Percentiles rank a stretch among this genome's conserved stretches.
These are phyloP conservation scores for Paradendryphiella salina DNA, from an alignment of 2,329 filamentous ascomycete species.

Conservation along the genomic window DNA sequence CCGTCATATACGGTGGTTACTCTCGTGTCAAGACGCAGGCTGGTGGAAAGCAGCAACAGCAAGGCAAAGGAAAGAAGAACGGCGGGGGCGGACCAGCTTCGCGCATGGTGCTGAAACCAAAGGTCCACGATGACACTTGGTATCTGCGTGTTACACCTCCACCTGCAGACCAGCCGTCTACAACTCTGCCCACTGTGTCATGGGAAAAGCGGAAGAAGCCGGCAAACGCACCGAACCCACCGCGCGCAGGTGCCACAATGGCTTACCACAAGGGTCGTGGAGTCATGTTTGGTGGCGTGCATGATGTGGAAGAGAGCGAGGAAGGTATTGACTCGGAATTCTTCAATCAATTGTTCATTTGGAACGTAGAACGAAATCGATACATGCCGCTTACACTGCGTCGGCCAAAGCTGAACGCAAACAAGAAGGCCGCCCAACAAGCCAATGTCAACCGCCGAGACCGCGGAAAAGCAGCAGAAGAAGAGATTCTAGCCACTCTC, in stretches of 20 bases:
- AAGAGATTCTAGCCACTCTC: conserved; percentile 84
- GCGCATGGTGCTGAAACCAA: conserved; percentile 76
- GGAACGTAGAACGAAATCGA: conserved; percentile 93
- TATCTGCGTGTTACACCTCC: conserved; percentile 81
- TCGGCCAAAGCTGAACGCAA: conserved; percentile 69
- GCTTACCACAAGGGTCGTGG: conserved; percentile 90
- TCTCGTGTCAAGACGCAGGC: conserved; percentile 76
- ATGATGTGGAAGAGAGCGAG: conserved; percentile 87
- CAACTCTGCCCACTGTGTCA: conserved; percentile 70
- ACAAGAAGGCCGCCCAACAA: conserved; percentile 56
- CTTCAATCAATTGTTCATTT: conserved; percentile 88
- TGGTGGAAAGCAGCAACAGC: conserved; percentile 64
- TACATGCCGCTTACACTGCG: conserved; percentile 84
- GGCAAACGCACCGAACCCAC: conserved; percentile 80
- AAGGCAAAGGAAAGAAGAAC: conserved; percentile 46
- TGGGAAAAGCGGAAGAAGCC: conserved; percentile 96
- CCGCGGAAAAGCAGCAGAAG: conserved; percentile 87
- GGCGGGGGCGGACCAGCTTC: conserved; percentile 62
- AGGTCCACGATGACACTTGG: conserved; percentile 95
- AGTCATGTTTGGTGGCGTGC: conserved; percentile 91
- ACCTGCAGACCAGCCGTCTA: conserved; percentile 65
- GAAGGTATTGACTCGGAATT: conserved; percentile 98
- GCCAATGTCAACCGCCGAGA: conserved; percentile 55
- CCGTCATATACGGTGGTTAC: conserved; percentile 90
- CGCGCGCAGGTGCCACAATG: conserved; percentile 90